Conservation (phyloP, 768 basidiomycete genomes). For the Leccinum incarnatum region DNA sequence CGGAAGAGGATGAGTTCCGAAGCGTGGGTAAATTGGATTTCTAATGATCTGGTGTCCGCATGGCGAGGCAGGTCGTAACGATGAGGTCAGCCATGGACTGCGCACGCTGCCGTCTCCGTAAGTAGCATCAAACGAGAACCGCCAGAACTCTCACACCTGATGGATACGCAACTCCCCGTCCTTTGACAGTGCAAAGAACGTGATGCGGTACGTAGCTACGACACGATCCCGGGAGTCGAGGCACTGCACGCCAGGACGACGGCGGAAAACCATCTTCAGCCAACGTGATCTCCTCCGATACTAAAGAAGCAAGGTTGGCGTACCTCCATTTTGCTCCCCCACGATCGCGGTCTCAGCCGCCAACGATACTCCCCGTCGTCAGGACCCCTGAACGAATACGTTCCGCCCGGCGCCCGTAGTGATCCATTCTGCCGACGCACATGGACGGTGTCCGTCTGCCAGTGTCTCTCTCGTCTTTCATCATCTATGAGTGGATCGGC, state of each 20-base stretch:
- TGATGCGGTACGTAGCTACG: slow-evolving; percentile 32
- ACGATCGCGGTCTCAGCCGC: slow-evolving; percentile 12
- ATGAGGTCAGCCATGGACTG: slow-evolving; percentile 28
- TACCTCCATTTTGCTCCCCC: slow-evolving; percentile 23
- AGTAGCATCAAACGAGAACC: background rate
- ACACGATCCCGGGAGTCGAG: slow-evolving; percentile 19
- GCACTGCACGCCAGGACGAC: slow-evolving; percentile 19
- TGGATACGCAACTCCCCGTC: slow-evolving; percentile 31
- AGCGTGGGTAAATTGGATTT: background rate
- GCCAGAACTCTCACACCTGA: slow-evolving; percentile 21
- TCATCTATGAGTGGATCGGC: background rate
- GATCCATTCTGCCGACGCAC: slow-evolving; percentile 11
- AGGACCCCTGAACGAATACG: slow-evolving; percentile 21
- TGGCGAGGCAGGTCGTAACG: slow-evolving; percentile 31
- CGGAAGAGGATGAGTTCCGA: background rate
- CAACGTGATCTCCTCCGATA: background rate
- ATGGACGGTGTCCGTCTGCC: background rate
- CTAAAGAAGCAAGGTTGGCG: background rate
- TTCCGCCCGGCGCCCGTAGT: background rate
- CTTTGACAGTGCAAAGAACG: slow-evolving; percentile 28
- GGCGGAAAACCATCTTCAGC: no score
- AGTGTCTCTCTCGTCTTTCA: background rate
- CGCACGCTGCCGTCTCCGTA: slow-evolving; percentile 16
- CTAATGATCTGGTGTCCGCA: slow-evolving; percentile 31
- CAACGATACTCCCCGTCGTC: slow-evolving; percentile 28